A percentile compares a stretch with the other conserved stretches of the same genome.
Conservation (phyloP, 2,329 filamentous ascomycete genomes). For the Botryotinia globosa region DNA sequence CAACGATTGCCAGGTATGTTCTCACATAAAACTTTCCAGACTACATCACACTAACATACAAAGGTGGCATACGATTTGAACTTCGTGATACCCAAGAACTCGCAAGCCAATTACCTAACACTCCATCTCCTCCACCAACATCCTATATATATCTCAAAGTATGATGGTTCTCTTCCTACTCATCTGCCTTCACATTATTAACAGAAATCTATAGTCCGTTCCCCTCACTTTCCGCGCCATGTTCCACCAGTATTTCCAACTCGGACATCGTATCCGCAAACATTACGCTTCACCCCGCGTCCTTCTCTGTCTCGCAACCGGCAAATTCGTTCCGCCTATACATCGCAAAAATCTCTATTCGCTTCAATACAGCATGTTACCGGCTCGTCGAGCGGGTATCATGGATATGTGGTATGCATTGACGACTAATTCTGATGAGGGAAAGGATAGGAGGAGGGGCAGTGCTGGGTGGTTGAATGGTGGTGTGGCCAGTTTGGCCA, state of each 20-base stretch:
- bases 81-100: conserved; percentile 68
- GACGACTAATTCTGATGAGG: conserved; percentile 25
- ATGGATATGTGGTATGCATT: conserved; percentile 71
- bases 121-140: conserved; percentile 48
- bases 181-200: conserved; percentile 21
- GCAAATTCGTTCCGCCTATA: conserved; percentile 91
- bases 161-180: conserved; percentile 21
- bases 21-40: neutral
- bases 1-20: conserved; percentile 74
- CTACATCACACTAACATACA: conserved; percentile 25
- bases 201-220: conserved; percentile 64
- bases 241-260: conserved; percentile 96
- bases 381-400: conserved; percentile 74
- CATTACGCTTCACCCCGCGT: conserved; percentile 92
- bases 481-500: neutral
- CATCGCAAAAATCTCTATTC: conserved; percentile 94
- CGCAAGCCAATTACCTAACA: conserved; percentile 40
- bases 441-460: conserved; percentile 22
- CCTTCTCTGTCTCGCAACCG: conserved; percentile 81
- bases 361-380: conserved; percentile 96
- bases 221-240: conserved; percentile 88
- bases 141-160: conserved; percentile 88
- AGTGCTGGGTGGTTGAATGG: conserved; percentile 17
- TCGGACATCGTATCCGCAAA: conserved; percentile 85
- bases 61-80: conserved; percentile 84